A percentile compares a stretch with the other conserved stretches of the same genome.
phyloP scores from a whole-genome alignment of 73 alveolate genomes.

The Paramecium octaurelia region DNA sequence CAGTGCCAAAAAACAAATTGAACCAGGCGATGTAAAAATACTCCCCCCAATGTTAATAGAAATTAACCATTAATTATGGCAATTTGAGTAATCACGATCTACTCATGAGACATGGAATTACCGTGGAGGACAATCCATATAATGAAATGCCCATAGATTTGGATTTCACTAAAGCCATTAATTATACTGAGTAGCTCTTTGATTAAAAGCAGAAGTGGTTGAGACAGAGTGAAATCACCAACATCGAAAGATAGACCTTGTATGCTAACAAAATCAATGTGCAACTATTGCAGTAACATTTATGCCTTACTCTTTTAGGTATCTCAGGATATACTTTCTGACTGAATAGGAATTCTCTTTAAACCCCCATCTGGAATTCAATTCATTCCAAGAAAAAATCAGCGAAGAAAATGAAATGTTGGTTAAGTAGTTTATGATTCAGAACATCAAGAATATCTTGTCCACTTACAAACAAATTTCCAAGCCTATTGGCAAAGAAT shows the following conservation, averaged over 20 bases:
- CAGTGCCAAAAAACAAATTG: not conserved
- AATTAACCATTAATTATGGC: conserved; percentile 38
- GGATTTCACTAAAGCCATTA: not conserved
- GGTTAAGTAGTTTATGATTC: conserved; percentile 12
- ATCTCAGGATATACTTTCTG: conserved; percentile 17
- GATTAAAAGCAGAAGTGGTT: not conserved
- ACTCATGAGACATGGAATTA: conserved; percentile 18
- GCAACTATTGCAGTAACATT: not conserved
- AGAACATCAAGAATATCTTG: not conserved
- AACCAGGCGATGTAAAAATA: not conserved
- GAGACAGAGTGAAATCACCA: not conserved
- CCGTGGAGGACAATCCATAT: not conserved
- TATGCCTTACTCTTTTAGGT: not conserved
- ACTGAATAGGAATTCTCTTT: not conserved
- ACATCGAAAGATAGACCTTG: not conserved
- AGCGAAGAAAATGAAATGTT: not conserved
- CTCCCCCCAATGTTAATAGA: not conserved
- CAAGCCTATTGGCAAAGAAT: not conserved
- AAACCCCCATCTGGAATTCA: not conserved
- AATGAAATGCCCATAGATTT: conserved; percentile 4
- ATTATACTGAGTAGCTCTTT: not conserved
- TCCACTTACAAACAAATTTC: not conserved
- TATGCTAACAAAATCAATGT: not conserved
- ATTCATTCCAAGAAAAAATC: not conserved
- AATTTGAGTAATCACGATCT: conserved; percentile 2